Percentiles rank a stretch among this genome's conserved stretches.
phyloP scores from a whole-genome alignment of 2,329 filamentous ascomycete genomes.

The Talaromyces sp. region DNA sequence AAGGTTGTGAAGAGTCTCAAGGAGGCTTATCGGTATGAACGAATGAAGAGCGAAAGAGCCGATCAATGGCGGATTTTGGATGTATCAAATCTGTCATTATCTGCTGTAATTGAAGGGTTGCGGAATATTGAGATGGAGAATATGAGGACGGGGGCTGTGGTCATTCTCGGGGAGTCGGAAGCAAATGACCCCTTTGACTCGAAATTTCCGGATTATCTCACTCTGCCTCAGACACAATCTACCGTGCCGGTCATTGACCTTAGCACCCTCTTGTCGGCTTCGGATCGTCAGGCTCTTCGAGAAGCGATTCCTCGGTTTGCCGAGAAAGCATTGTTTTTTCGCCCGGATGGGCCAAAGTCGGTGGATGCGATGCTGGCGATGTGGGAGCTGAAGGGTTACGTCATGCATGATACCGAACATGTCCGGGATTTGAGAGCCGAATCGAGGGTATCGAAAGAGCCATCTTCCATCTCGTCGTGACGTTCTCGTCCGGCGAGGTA shows the following conservation, averaged over 20 bases:
- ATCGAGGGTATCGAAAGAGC: too few species aligned
- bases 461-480: too few species aligned
- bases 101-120: slow-evolving; percentile 4
- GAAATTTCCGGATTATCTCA: slow-evolving; percentile 28
- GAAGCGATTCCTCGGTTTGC: slow-evolving; percentile 29
- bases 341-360: slow-evolving; percentile 28
- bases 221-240: slow-evolving; percentile 28
- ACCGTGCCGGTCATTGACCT: slow-evolving; percentile 40
- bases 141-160: slow-evolving; percentile 14
- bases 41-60: neutral
- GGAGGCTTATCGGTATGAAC: slow-evolving; percentile 26
- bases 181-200: neutral
- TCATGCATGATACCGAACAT: slow-evolving; percentile 21
- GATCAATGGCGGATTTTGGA: slow-evolving; percentile 13
- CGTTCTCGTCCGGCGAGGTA: neutral
- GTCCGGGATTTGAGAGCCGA: neutral
- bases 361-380: slow-evolving; percentile 34
- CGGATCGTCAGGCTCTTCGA: slow-evolving; percentile 31
- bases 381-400: slow-evolving; percentile 39
- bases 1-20: slow-evolving; percentile 37
- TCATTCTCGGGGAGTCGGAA: slow-evolving; percentile 9
- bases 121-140: slow-evolving; percentile 12
- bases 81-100: slow-evolving; percentile 1
- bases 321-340: slow-evolving; percentile 35
- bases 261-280: slow-evolving; percentile 28